phyloP scores from a whole-genome alignment of 805 yeast species.

The Ogataea ramenticola region DNA sequence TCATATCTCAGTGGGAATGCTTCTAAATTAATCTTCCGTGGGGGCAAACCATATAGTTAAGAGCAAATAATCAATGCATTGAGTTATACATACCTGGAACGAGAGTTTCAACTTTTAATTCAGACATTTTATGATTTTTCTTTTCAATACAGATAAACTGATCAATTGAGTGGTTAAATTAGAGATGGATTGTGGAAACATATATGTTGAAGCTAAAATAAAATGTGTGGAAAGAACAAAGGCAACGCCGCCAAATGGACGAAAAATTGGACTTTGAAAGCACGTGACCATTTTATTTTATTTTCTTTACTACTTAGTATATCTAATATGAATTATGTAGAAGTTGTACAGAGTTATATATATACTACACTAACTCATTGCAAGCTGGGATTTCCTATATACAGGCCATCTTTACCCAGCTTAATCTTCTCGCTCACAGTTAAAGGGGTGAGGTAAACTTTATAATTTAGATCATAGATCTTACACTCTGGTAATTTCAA shows the following conservation, averaged over 20 bases:
- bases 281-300: too few species aligned
- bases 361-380: background rate
- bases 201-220: too few species aligned
- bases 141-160: too few species aligned
- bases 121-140: constrained; percentile 13
- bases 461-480: constrained; percentile 63
- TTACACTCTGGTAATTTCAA: constrained; percentile 51
- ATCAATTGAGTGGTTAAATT: too few species aligned
- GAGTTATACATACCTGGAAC: constrained; percentile 24
- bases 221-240: too few species aligned
- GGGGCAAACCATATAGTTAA: too few species aligned
- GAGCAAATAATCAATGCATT: too few species aligned
- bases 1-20: background rate
- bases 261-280: too few species aligned
- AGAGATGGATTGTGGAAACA: too few species aligned
- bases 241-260: too few species aligned
- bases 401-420: constrained; percentile 22
- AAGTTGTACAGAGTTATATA: background rate
- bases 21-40: background rate
- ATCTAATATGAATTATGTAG: too few species aligned
- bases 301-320: too few species aligned
- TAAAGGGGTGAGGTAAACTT: constrained; percentile 50
- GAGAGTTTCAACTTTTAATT: constrained; percentile 26
- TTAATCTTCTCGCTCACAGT: constrained; percentile 29
- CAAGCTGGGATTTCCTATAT: background rate